A percentile compares a stretch with the other conserved stretches of the same genome.
Evolutionary conservation across 2,329 filamentous ascomycete genomes (phyloP).

Genomic region (Lecanicillium sp.): DNA sequence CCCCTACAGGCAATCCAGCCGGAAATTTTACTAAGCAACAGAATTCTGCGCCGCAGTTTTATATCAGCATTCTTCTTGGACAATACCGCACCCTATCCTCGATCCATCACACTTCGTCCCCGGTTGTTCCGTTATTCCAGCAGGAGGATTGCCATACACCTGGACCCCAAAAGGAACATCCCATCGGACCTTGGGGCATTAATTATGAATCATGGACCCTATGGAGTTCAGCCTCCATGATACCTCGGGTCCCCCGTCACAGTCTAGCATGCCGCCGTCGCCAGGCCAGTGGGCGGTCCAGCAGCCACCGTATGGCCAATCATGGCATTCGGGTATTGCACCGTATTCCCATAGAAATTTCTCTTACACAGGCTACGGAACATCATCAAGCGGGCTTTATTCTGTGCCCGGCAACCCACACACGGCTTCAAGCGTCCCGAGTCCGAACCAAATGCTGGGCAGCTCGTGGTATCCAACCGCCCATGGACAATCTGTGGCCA

Average conservation of each 20-base stretch:
- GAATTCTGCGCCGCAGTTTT: background rate
- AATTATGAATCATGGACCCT: conserved; percentile 23
- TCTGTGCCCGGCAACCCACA: background rate
- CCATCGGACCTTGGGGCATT: background rate
- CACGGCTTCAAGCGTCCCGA: background rate
- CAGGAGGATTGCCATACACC: no score
- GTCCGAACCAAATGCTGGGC: background rate
- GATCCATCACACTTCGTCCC: no score
- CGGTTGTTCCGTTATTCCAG: no score
- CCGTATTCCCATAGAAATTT: background rate
- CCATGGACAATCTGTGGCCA: background rate
- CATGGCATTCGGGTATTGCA: background rate
- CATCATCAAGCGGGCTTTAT: no score
- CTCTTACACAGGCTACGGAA: background rate
- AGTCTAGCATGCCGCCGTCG: background rate
- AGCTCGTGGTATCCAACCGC: background rate
- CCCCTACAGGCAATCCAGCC: background rate
- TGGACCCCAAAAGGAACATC: no score
- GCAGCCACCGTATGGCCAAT: background rate
- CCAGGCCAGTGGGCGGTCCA: background rate
- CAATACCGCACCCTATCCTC: background rate
- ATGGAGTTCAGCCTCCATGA: conserved; percentile 29
- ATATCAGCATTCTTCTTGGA: background rate
- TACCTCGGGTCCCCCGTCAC: conserved; percentile 13
- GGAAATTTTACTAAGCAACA: background rate